These are phyloP conservation scores for Bipolaris sorokiniana DNA, from an alignment of 2,329 filamentous ascomycete species.

Conservation along the genomic window DNA sequence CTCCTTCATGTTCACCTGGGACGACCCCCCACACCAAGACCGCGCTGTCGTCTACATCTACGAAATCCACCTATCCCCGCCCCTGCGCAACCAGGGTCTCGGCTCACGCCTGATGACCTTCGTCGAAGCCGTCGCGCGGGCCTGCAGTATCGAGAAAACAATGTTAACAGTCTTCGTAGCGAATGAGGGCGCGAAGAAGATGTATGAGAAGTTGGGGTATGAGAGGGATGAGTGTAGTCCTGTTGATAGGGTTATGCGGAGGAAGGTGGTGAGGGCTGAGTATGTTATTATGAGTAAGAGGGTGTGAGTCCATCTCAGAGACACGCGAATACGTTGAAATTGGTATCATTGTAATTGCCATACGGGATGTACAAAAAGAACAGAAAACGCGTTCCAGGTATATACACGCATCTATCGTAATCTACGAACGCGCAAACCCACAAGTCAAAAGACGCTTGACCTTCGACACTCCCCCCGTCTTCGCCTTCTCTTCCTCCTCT, in stretches of 20 bases:
- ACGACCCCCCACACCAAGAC: slow-evolving; percentile 55
- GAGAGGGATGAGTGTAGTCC: slow-evolving; percentile 61
- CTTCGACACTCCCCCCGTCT: slow-evolving; percentile 5
- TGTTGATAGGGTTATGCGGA: slow-evolving; percentile 47
- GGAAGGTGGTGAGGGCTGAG: slow-evolving; percentile 28
- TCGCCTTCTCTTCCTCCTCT: slow-evolving; percentile 59
- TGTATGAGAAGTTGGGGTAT: slow-evolving; percentile 68
- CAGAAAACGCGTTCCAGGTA: background rate
- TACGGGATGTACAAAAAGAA: background rate
- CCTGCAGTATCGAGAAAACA: slow-evolving; percentile 65
- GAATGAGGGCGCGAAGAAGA: slow-evolving; percentile 63
- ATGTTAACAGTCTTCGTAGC: slow-evolving; percentile 76
- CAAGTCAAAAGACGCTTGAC: slow-evolving; percentile 1
- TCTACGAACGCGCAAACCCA: background rate
- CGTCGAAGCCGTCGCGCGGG: slow-evolving; percentile 60
- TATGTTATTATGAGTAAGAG: slow-evolving; percentile 40
- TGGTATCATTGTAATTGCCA: no score
- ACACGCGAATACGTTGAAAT: no score
- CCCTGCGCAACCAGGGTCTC: slow-evolving; percentile 67
- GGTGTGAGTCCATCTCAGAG: background rate
- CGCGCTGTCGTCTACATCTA: slow-evolving; percentile 76
- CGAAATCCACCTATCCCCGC: slow-evolving; percentile 71
- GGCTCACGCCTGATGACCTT: slow-evolving; percentile 65
- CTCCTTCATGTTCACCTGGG: slow-evolving; percentile 71
- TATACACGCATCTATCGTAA: background rate